phyloP scores from a whole-genome alignment of 345 rosid species.

The Triadica sebifera region DNA sequence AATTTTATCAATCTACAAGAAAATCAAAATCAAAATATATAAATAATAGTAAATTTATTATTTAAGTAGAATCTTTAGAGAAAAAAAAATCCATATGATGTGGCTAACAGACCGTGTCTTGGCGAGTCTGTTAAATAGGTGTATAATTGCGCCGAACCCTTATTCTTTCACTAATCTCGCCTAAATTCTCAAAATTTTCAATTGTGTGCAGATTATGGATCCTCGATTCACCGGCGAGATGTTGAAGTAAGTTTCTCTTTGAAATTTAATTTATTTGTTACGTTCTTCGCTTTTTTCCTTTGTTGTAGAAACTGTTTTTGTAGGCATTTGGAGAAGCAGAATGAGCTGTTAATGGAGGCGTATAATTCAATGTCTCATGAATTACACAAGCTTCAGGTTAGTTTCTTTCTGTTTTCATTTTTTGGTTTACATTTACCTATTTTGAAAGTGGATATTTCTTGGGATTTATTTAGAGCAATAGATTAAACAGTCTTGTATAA shows the following conservation, averaged over 20 bases:
- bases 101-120: too few relatives aligned
- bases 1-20: too few relatives aligned
- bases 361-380: slow-evolving; percentile 43
- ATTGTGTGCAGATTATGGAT: slow-evolving; percentile 28
- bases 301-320: slow-evolving; percentile 1
- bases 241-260: slow-evolving; percentile 18
- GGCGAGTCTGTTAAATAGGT: too few relatives aligned
- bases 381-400: slow-evolving; percentile 56
- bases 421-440: not conserved
- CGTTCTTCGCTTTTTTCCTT: not conserved
- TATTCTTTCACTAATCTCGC: too few relatives aligned
- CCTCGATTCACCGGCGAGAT: slow-evolving; percentile 31
- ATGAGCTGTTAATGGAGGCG: slow-evolving; percentile 45
- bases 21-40: too few relatives aligned
- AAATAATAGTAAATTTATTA: too few relatives aligned
- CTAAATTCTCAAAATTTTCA: too few relatives aligned
- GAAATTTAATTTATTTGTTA: not conserved
- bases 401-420: not conserved
- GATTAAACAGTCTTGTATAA: not conserved
- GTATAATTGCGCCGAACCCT: too few relatives aligned
- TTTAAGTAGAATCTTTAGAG: not conserved
- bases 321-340: slow-evolving; percentile 64
- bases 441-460: not conserved
- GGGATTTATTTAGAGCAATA: not conserved
- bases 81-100: too few relatives aligned